Evolutionary conservation across 768 basidiomycete genomes (phyloP).

Genomic region (Psilocybe sp.): DNA sequence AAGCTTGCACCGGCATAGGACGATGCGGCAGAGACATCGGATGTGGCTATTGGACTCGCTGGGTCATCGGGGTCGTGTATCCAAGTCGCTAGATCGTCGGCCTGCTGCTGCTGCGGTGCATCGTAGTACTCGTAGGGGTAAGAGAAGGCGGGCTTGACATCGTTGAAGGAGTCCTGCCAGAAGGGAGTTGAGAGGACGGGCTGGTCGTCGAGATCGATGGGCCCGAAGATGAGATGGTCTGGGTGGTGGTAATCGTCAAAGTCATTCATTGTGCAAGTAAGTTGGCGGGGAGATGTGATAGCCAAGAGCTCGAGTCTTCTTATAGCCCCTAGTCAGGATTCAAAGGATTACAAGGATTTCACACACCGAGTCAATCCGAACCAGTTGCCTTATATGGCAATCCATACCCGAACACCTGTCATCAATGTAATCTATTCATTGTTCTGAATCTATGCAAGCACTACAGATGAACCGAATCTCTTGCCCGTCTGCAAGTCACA

Average conservation of each 20-base stretch:
- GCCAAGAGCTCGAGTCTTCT: not conserved
- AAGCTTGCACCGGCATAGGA: constrained; percentile 43
- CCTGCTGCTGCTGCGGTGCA: constrained; percentile 31
- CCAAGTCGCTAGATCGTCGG: constrained; percentile 56
- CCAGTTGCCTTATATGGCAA: constrained; percentile 16
- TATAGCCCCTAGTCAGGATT: constrained; percentile 13
- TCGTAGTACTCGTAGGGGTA: constrained; percentile 30
- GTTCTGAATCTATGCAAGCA: constrained; percentile 10
- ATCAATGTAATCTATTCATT: not conserved
- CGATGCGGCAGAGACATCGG: constrained; percentile 40
- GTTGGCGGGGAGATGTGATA: not conserved
- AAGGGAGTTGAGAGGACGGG: constrained; percentile 24
- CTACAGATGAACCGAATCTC: constrained; percentile 28
- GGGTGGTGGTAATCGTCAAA: constrained; percentile 20
- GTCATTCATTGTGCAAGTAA: constrained; percentile 8
- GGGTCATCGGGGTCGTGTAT: constrained; percentile 58
- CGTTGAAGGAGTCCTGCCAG: constrained; percentile 31
- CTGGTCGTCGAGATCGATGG: constrained; percentile 55
- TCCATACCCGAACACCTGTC: constrained; percentile 12
- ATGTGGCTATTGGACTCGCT: constrained; percentile 66
- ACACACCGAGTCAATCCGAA: constrained; percentile 10
- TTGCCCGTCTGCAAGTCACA: constrained; percentile 63
- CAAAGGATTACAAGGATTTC: constrained; percentile 6
- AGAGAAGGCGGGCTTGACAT: constrained; percentile 41
- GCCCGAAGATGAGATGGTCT: constrained; percentile 59